Percentiles rank a stretch among this genome's conserved stretches.
These are phyloP conservation scores for Parietaria judaica DNA, from an alignment of 306 rosid species.

Conservation along the genomic window DNA sequence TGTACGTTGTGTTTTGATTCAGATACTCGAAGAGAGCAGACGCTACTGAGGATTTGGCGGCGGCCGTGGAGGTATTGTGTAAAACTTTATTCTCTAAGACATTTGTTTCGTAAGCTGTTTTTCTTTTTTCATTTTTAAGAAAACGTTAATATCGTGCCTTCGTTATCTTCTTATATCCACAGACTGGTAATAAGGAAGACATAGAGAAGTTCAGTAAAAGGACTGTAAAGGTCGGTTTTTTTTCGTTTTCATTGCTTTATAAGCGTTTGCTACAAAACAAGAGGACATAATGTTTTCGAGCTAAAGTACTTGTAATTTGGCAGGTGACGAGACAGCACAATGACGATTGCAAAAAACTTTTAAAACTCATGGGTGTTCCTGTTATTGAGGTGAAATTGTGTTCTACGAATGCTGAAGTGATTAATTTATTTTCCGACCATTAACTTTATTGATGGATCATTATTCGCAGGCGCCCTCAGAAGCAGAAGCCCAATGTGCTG, in stretches of 20 bases:
- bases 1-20: slow-evolving; percentile 16
- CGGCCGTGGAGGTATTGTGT: slow-evolving; percentile 54
- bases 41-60: slow-evolving; percentile 64
- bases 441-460: slow-evolving; percentile 13
- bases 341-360: slow-evolving; percentile 81
- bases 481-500: slow-evolving; percentile 98
- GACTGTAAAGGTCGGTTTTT: slow-evolving; percentile 72
- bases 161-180: slow-evolving; percentile 22
- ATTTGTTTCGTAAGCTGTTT: not conserved
- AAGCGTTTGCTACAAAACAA: not conserved
- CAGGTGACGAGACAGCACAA: slow-evolving; percentile 96
- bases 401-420: slow-evolving; percentile 4
- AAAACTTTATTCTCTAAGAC: not conserved
- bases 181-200: slow-evolving; percentile 79
- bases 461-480: slow-evolving; percentile 87
- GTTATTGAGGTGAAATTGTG: slow-evolving; percentile 71
- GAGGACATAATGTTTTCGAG: too few relatives aligned
- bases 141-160: not conserved
- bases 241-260: slow-evolving; percentile 6
- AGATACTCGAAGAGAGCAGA: slow-evolving; percentile 74
- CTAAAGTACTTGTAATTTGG: slow-evolving; percentile 19
- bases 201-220: slow-evolving; percentile 93
- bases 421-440: not conserved
- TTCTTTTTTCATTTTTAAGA: not conserved
- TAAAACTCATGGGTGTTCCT: slow-evolving; percentile 97